Evolutionary conservation across 23 red algal species (phyloP), one percentile per base, ranked within the genome.

Genomic region (Chondrus crispus): DNA sequence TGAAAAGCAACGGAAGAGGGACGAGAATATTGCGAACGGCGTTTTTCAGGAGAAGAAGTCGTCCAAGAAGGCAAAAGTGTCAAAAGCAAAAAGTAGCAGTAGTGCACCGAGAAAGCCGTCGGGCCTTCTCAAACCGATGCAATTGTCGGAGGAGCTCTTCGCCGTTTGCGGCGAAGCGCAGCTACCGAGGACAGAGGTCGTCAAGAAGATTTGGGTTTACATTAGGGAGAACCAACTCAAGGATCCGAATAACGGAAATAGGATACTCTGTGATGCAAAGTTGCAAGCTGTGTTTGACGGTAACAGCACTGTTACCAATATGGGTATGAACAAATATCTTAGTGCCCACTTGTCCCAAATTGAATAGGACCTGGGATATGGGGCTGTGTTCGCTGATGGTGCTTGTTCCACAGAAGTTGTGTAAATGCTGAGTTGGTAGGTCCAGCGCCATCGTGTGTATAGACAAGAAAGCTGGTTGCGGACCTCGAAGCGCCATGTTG

Each of bases 241-340:
- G 73, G 94, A 98, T 44, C 87, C 96, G 14, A 85, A 89, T 53
- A 85, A 98, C 43, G 73, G 91, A 33, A 78, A 88, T 45, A 55
- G 41, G 14, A 98, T 98, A 38, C 24, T 89, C 24, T 98, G 96
- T 69, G 96, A 98, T 74, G 96, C 71, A 54, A 94, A 94, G 80
- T 82, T 98, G 32, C 88, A 84, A 51, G 75, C 74, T 36, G 78
- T 98, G 13, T 98, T 95, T 62, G 75, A 93, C 26, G 77, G 75
- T 64, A 73, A 91, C 43, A 58, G 87, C 36, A 46, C 81, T 12
- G 93, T 98, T 1, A 95, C 73, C 50, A 82, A 84, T 42, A 95
- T 95, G 62, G 85, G 76, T 47, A 93, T 98, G 70, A 88, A 91
- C 93, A 95, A 95, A 64, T 98, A 90, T 87, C 88, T 98, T 18